Evolutionary conservation across 2,329 filamentous ascomycete genomes (phyloP).

Genomic region (Beauveria sp.): DNA sequence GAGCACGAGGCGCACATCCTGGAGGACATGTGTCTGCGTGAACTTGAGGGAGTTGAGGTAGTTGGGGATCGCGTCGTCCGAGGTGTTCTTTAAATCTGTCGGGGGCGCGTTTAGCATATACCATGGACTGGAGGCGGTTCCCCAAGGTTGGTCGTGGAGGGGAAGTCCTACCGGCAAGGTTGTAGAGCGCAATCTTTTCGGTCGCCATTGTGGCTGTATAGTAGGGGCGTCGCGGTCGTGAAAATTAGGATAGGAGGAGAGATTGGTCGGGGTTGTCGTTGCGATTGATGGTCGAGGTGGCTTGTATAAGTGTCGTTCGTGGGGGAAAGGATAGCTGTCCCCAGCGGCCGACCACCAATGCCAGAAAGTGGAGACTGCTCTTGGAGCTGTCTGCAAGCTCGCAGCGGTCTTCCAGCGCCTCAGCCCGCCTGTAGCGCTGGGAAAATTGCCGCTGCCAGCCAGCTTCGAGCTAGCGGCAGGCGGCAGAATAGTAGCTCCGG

Average conservation of each 20-base stretch:
- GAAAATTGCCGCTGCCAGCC: background rate
- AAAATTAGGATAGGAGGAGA: background rate
- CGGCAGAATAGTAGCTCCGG: constrained; percentile 15
- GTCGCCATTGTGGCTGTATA: constrained; percentile 27
- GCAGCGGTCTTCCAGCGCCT: background rate
- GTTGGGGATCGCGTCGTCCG: constrained; percentile 87
- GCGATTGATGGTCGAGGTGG: constrained; percentile 12
- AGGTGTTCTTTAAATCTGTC: constrained; percentile 89
- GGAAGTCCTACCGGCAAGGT: constrained; percentile 47
- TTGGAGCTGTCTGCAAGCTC: background rate
- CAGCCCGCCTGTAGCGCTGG: background rate
- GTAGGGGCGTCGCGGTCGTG: background rate
- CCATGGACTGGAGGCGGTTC: background rate
- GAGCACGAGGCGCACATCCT: constrained; percentile 73
- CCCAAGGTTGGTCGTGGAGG: background rate
- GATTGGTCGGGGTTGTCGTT: constrained; percentile 1
- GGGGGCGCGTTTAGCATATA: background rate
- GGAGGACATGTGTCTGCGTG: constrained; percentile 69
- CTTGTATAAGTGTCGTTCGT: constrained; percentile 14
- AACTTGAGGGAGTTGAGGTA: constrained; percentile 88
- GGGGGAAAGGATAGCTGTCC: constrained; percentile 13
- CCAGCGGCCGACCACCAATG: background rate
- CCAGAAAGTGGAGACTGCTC: background rate
- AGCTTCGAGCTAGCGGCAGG: background rate
- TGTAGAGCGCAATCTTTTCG: constrained; percentile 59